Conservation (phyloP, 106 monocot genomes). For the Amphibolis antarctica region DNA sequence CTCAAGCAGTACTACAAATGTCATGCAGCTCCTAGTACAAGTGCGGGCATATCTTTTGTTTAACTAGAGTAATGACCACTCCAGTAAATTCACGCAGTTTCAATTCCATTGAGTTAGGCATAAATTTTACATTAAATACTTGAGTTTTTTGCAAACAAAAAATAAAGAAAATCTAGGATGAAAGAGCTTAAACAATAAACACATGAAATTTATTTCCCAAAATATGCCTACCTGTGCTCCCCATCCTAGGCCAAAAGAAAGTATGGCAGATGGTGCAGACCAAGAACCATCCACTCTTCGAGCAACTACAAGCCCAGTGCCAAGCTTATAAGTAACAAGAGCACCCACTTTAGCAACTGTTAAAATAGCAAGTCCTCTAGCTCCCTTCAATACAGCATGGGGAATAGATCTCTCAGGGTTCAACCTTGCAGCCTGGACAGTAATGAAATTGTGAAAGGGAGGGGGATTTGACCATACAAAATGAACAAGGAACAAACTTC, state of each 20-base stretch:
- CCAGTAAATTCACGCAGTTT: no score
- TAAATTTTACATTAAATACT: no score
- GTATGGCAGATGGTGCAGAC: constrained; percentile 89
- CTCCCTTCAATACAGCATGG: constrained; percentile 51
- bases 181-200: no score
- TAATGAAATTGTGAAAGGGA: neutral
- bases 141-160: no score
- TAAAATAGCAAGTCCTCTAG: constrained; percentile 84
- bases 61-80: no score
- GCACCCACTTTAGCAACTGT: constrained; percentile 82
- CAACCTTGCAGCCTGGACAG: constrained; percentile 62
- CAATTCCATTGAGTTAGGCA: no score
- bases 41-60: no score
- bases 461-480: neutral
- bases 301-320: constrained; percentile 83
- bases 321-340: constrained; percentile 80
- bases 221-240: constrained; percentile 75
- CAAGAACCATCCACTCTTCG: constrained; percentile 75
- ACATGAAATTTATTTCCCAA: no score
- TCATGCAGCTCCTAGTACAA: no score
- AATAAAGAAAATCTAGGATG: no score
- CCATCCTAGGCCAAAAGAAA: constrained; percentile 91
- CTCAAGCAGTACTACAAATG: no score
- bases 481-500: neutral
- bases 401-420: constrained; percentile 90